Percentiles rank a stretch among this genome's conserved stretches.
These are phyloP conservation scores for Fusarium zealandicum DNA, from an alignment of 2,329 filamentous ascomycete genomes.

Conservation along the genomic window DNA sequence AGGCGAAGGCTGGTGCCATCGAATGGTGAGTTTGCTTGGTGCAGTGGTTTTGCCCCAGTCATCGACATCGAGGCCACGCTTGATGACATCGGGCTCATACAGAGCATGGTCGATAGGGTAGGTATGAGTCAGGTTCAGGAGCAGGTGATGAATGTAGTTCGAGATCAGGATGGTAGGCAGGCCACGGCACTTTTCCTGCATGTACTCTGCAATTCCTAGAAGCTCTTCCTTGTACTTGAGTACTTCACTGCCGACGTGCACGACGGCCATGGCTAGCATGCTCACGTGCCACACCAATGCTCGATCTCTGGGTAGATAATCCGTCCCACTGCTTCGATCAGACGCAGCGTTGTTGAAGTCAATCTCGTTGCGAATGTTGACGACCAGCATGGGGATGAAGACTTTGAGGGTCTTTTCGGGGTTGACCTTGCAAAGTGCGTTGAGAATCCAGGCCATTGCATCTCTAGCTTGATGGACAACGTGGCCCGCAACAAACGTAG, in stretches of 20 bases:
- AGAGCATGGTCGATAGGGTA: slow-evolving; percentile 90
- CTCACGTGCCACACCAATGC: slow-evolving; percentile 96
- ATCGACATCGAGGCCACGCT: slow-evolving; percentile 73
- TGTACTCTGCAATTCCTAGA: slow-evolving; percentile 89
- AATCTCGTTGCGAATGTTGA: slow-evolving; percentile 94
- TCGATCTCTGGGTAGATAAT: slow-evolving; percentile 90
- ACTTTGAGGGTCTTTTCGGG: slow-evolving; percentile 91
- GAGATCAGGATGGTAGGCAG: slow-evolving; percentile 95
- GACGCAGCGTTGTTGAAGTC: slow-evolving; percentile 96
- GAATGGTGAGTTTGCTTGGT: slow-evolving; percentile 79
- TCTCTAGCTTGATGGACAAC: slow-evolving; percentile 97
- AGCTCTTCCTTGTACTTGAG: slow-evolving; percentile 88
- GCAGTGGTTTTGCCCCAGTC: slow-evolving; percentile 87
- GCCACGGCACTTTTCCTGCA: slow-evolving; percentile 95
- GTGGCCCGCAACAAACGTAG: slow-evolving; percentile 88
- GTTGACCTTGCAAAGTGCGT: slow-evolving; percentile 93
- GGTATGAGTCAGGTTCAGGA: slow-evolving; percentile 92
- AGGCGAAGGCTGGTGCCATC: slow-evolving; percentile 86
- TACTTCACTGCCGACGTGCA: slow-evolving; percentile 91
- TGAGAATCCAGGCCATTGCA: slow-evolving; percentile 98
- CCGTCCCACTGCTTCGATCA: slow-evolving; percentile 89
- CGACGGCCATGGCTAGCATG: slow-evolving; percentile 97
- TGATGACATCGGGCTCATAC: slow-evolving; percentile 79
- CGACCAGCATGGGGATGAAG: slow-evolving; percentile 87
- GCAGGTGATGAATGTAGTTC: slow-evolving; percentile 95